Base-by-base conservation (phyloP, 2,329 filamentous ascomycete species). In the Didymella glomerata region DNA sequence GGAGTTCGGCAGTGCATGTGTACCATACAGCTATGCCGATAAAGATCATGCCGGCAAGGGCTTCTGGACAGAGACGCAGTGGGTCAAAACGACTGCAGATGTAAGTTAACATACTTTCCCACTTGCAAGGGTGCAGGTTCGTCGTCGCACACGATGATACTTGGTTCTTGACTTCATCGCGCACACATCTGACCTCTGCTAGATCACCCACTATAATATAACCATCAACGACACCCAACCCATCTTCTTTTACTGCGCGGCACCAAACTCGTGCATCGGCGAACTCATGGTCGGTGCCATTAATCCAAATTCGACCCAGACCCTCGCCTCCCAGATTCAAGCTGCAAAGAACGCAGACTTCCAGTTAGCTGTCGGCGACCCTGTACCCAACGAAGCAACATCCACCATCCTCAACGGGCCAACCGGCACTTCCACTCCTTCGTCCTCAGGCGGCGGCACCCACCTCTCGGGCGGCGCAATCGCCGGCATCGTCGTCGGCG, bases 211-310 rank as follows among this genome's bases (percentile, higher is more conserved):
- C 45, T 78, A 67, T 58, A 74, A 74, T 51, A 57, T 77, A 4
- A 75, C 70, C 8, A 68, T 78, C 48, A 77, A 76, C 62, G 63
- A 65, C 41, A 76, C 74, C 0, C 67, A 70, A 9, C 76, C 76
- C 7, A 73, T 78, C 14, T 78, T 75, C 63, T 78, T 70, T 62
- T 78, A 78, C 61, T 78, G 76, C 58, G 70, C 87, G 0, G 89
- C 89, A 0, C 83, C 86, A 0, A 83, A 81, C 0, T 90, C 88
- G 2, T 94, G 91, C 68, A 81, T 82, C 3, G 74, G 78, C 2
- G 83, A 88, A 42, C 83, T 85, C 22, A 94, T 94, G 90, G 84
- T 94, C 16, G 90, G 90, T 3, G 89, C 86, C 1, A 88, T 94
- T 65, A 94, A 93, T 69, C 84, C 88, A 7, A 79, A 79, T 54